Percentiles rank a stretch among this genome's conserved stretches.
phyloP scores from a whole-genome alignment of 2,329 filamentous ascomycete genomes.

The Pleomassaria siparia region DNA sequence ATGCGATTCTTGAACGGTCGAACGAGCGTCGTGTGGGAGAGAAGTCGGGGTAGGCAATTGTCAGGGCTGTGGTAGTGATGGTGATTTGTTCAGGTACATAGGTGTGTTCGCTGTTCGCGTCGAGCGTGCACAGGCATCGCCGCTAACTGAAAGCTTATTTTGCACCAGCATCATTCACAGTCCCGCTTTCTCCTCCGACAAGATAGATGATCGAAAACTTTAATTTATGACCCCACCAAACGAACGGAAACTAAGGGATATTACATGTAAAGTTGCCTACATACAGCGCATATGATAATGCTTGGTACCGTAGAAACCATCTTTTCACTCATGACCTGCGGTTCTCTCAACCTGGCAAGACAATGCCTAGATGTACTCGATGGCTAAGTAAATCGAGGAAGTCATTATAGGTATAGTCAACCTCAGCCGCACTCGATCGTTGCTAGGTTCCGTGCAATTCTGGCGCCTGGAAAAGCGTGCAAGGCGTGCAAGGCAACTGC shows the following conservation, averaged over 20 bases:
- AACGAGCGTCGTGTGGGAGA: conserved; percentile 5
- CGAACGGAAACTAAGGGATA: no score
- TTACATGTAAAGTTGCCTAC: no score
- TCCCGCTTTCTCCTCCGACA: no score
- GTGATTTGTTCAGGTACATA: background rate
- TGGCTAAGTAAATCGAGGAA: no score
- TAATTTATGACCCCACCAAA: no score
- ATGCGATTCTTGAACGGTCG: conserved; percentile 6
- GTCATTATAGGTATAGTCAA: no score
- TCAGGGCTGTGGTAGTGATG: background rate
- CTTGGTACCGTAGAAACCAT: no score
- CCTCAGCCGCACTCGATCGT: background rate
- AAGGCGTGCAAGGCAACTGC: conserved; percentile 4
- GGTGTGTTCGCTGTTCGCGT: background rate
- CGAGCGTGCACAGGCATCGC: background rate
- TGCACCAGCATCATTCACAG: background rate
- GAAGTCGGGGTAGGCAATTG: conserved; percentile 7
- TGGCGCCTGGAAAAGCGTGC: background rate
- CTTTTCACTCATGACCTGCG: no score
- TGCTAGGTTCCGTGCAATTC: background rate
- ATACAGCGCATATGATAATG: no score
- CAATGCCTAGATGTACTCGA: no score
- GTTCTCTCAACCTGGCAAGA: no score
- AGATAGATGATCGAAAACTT: no score
- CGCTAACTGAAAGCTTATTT: background rate